These are phyloP conservation scores for Truncatella angustata DNA, from an alignment of 2,329 filamentous ascomycete species.

Conservation along the genomic window DNA sequence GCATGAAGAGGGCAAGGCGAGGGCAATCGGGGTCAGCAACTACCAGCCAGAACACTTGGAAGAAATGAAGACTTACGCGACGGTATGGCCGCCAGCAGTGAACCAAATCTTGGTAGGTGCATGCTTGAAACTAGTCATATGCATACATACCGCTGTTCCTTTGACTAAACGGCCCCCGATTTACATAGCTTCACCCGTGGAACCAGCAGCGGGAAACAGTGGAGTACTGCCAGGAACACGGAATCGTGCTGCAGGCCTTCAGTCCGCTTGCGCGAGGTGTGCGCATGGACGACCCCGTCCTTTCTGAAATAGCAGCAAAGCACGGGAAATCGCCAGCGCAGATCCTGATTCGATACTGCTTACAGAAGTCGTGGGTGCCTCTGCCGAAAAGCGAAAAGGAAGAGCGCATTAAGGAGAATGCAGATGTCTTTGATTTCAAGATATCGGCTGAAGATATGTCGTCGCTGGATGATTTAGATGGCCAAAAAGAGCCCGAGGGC, in stretches of 20 bases:
- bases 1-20: conserved; percentile 56
- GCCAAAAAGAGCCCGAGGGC: conserved; percentile 1
- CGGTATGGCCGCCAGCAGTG: conserved; percentile 57
- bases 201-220: conserved; percentile 49
- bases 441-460: conserved; percentile 57
- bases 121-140: background rate
- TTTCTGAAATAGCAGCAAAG: conserved; percentile 56
- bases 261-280: conserved; percentile 57
- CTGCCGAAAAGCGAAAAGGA: conserved; percentile 64
- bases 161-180: too few species aligned
- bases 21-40: conserved; percentile 64
- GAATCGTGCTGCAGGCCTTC: conserved; percentile 53
- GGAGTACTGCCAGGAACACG: conserved; percentile 58
- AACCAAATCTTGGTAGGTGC: conserved; percentile 62
- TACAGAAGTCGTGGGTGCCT: conserved; percentile 70
- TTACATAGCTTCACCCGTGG: conserved; percentile 68
- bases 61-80: conserved; percentile 65
- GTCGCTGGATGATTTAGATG: conserved; percentile 47
- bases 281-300: conserved; percentile 57
- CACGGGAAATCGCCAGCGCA: conserved; percentile 62
- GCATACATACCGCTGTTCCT: too few species aligned
- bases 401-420: conserved; percentile 59
- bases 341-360: conserved; percentile 64
- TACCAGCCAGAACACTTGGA: conserved; percentile 67
- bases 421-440: conserved; percentile 59